Evolutionary conservation across 164 flowering plant genomes (phyloP).

Genomic region (Macadamia integrifolia): DNA sequence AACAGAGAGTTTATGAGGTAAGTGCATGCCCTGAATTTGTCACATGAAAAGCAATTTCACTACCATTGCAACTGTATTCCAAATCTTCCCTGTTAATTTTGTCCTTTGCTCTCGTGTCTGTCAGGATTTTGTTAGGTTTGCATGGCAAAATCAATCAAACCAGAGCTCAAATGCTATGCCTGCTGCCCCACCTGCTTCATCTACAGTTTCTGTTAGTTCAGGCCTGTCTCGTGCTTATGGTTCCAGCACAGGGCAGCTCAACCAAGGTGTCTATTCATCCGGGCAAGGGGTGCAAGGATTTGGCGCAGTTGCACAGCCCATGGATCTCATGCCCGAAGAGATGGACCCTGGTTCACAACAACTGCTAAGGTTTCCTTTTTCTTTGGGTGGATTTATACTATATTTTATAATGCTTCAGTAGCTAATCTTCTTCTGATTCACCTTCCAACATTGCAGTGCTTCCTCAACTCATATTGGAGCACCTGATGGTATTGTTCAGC

Average conservation of each 20-base stretch:
- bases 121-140: slow-evolving; percentile 89
- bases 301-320: slow-evolving; percentile 38
- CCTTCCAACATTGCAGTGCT: slow-evolving; percentile 32
- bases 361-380: slow-evolving; percentile 41
- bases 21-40: not conserved
- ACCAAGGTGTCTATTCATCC: slow-evolving; percentile 39
- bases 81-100: no score
- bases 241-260: slow-evolving; percentile 49
- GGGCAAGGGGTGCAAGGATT: slow-evolving; percentile 43
- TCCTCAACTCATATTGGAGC: slow-evolving; percentile 40
- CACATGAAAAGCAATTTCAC: not conserved
- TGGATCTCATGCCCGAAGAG: slow-evolving; percentile 62
- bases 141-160: slow-evolving; percentile 89
- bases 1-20: slow-evolving; percentile 98
- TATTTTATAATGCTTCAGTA: not conserved
- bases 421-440: not conserved
- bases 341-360: slow-evolving; percentile 46
- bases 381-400: not conserved
- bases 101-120: no score
- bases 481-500: slow-evolving; percentile 42
- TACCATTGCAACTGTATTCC: no score
- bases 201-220: slow-evolving; percentile 37
- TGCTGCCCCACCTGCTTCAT: slow-evolving; percentile 41
- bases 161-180: slow-evolving; percentile 53
- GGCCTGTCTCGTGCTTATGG: slow-evolving; percentile 43